Percentiles rank a stretch among this genome's conserved stretches.
Evolutionary conservation across 306 rosid species (phyloP).

Genomic region (Acmispon strigosus): DNA sequence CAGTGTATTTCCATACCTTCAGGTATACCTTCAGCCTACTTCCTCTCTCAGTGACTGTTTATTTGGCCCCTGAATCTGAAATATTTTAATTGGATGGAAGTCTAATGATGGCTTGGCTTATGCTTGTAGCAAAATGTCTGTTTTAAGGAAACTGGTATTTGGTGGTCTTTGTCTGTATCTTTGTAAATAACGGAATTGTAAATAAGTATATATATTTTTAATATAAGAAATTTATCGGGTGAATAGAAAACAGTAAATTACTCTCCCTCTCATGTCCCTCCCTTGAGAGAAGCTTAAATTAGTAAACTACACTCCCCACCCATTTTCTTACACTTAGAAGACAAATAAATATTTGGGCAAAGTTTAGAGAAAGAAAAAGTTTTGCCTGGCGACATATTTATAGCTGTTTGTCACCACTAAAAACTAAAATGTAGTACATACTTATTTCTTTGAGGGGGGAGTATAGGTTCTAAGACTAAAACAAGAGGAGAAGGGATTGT

Average conservation of each 20-base stretch:
- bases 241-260: neutral
- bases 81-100: neutral
- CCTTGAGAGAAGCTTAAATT: too few species aligned
- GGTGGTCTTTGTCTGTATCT: neutral
- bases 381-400: too few species aligned
- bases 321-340: too few species aligned
- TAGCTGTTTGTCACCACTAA: too few species aligned
- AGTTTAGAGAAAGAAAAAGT: too few species aligned
- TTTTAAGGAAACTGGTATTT: neutral
- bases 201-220: neutral
- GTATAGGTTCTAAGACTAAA: too few species aligned
- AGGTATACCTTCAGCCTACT: conserved; percentile 39
- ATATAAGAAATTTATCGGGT: neutral
- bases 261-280: too few species aligned
- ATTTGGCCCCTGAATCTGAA: neutral
- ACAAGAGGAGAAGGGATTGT: too few species aligned
- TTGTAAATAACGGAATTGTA: neutral
- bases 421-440: too few species aligned
- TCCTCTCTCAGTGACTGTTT: neutral
- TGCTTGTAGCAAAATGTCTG: neutral
- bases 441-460: too few species aligned
- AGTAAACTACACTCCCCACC: too few species aligned
- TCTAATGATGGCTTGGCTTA: neutral
- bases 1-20: conserved; percentile 61
- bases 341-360: too few species aligned